Evolutionary conservation across 2,329 filamentous ascomycete species (phyloP), one percentile per base, ranked within the genome.

Genomic region (Scleromitrula shiraiana): DNA sequence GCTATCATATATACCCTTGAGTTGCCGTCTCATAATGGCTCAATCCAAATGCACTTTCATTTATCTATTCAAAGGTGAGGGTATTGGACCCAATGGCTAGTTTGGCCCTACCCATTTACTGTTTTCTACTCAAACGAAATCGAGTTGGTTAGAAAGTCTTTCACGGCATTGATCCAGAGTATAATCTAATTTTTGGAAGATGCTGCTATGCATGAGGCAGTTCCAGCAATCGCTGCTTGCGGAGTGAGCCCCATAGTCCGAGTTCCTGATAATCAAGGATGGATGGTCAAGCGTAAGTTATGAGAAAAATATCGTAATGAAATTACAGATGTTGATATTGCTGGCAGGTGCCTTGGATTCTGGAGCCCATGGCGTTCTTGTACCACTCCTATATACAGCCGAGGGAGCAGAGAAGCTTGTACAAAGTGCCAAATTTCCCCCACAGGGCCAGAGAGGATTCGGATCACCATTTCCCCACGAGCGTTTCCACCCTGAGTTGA

Each of bases 141-240:
- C n/a, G n/a, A n/a, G n/a, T n/a, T n/a, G n/a, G n/a, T n/a, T n/a
- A n/a, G n/a, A n/a, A n/a, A n/a, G n/a, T n/a, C n/a, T n/a, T n/a
- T n/a, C n/a, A n/a, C n/a, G n/a, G n/a, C n/a, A n/a, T n/a, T n/a
- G n/a, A n/a, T n/a, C n/a, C 19, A 41, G 20, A 27, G 15, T 15
- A 22, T 14, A 29, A 37, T 37, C 32, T 49, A 29, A 42, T 30
- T 10, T 10, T 23, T 10, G 20, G 29, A 26, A 73, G 73, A 78
- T 62, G 70, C 70, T 29, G 68, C 72, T 1, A 78, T 78, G 77
- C 72, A 79, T 54, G 76, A 78, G 52, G 73, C 73, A 0, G 75
- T 79, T 2, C 72, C 74, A 17, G 76, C 73, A 2, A 76, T 78
- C 32, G 76, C 75, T 2, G 71, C 73, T 20, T 70, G 73, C 50